These are phyloP conservation scores for Termitomyces sp. DNA, from an alignment of 1,284 basidiomycete species.

Conservation along the genomic window DNA sequence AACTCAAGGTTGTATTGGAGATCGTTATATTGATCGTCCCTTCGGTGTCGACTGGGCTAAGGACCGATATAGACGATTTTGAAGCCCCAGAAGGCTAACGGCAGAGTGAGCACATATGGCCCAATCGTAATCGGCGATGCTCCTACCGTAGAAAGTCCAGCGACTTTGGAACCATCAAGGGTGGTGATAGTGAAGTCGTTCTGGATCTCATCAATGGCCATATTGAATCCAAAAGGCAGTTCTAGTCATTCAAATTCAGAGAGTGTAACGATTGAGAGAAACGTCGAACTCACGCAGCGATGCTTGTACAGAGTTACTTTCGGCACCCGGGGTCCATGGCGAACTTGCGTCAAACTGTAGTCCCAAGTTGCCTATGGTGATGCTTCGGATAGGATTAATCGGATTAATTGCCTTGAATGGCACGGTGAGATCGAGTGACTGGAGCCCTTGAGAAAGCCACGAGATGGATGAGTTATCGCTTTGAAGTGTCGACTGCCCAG, in stretches of 20 bases:
- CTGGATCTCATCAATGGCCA: slow-evolving; percentile 61
- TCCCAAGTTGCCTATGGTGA: slow-evolving; percentile 60
- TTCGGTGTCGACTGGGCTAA: slow-evolving; percentile 52
- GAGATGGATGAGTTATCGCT: slow-evolving; percentile 51
- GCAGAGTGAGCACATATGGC: slow-evolving; percentile 8
- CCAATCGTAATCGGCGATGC: slow-evolving; percentile 6
- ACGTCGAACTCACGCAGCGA: slow-evolving; percentile 39
- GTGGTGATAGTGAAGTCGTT: slow-evolving; percentile 62
- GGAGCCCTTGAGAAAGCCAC: slow-evolving; percentile 66
- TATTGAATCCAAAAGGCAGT: slow-evolving; percentile 73
- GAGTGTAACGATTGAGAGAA: not conserved
- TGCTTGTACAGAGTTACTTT: slow-evolving; percentile 59
- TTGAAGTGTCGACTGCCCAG: slow-evolving; percentile 55
- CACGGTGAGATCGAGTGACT: slow-evolving; percentile 51
- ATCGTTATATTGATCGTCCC: slow-evolving; percentile 69
- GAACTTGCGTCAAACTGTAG: slow-evolving; percentile 52
- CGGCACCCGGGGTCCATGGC: slow-evolving; percentile 57
- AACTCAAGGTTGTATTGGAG: slow-evolving; percentile 47
- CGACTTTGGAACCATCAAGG: slow-evolving; percentile 43
- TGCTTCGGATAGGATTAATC: slow-evolving; percentile 67
- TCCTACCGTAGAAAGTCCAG: slow-evolving; percentile 50
- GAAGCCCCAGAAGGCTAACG: slow-evolving; percentile 55
- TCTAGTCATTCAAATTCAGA: slow-evolving; percentile 30
- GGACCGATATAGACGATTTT: slow-evolving; percentile 47
- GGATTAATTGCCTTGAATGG: slow-evolving; percentile 54